phyloP scores from a whole-genome alignment of 2,329 filamentous ascomycete species.

The Ambrosiella beaveri region DNA sequence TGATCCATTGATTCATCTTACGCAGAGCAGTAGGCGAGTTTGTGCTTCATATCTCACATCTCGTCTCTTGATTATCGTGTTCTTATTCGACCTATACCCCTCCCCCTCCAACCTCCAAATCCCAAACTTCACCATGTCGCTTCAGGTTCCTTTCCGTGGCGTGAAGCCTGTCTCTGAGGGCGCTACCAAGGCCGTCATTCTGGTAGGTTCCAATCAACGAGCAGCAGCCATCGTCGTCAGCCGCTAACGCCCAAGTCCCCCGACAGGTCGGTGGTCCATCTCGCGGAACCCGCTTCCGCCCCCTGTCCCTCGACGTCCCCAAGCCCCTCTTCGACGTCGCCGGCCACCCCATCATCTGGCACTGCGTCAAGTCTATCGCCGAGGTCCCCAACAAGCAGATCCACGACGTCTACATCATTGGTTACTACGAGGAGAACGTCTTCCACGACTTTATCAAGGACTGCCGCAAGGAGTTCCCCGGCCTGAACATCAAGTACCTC shows the following conservation, averaged over 20 bases:
- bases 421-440: constrained; percentile 94
- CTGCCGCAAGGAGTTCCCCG: constrained; percentile 64
- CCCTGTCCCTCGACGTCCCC: constrained; percentile 84
- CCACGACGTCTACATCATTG: constrained; percentile 92
- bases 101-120: neutral
- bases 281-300: constrained; percentile 86
- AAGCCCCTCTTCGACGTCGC: constrained; percentile 99
- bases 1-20: neutral
- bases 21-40: neutral
- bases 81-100: neutral
- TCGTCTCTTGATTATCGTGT: neutral
- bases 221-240: too few species aligned
- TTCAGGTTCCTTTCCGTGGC: constrained; percentile 34
- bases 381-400: constrained; percentile 67
- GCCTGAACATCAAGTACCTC: constrained; percentile 83
- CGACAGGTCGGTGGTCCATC: constrained; percentile 80
- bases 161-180: constrained; percentile 30
- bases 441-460: constrained; percentile 98
- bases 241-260: too few species aligned
- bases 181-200: constrained; percentile 72
- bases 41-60: neutral
- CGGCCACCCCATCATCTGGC: constrained; percentile 95
- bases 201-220: constrained; percentile 38
- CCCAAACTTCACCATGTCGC: constrained; percentile 3
- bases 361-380: constrained; percentile 81